Evolutionary conservation across 2,329 filamentous ascomycete species (phyloP).

Genomic region (Sporothrix schenckii): DNA sequence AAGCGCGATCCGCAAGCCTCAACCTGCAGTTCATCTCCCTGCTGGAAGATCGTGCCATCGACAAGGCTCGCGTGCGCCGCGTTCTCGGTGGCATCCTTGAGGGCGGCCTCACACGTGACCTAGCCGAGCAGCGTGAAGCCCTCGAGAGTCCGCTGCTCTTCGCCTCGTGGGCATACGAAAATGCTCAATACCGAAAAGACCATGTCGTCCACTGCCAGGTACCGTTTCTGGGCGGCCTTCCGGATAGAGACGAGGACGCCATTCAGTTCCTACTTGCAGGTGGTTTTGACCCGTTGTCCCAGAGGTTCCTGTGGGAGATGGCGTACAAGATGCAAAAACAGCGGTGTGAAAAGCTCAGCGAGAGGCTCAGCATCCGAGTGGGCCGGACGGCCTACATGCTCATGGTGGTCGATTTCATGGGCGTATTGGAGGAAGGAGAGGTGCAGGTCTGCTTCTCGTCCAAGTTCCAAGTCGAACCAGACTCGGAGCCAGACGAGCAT

Average conservation of each 20-base stretch:
- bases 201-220: slow-evolving; percentile 48
- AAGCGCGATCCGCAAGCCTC: slow-evolving; percentile 57
- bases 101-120: slow-evolving; percentile 54
- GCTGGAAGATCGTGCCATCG: slow-evolving; percentile 61
- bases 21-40: slow-evolving; percentile 72
- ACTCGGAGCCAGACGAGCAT: slow-evolving; percentile 48
- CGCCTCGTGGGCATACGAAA: slow-evolving; percentile 57
- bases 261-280: slow-evolving; percentile 59
- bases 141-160: slow-evolving; percentile 56
- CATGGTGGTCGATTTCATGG: slow-evolving; percentile 70
- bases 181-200: slow-evolving; percentile 43
- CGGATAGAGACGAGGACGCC: slow-evolving; percentile 53
- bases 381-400: slow-evolving; percentile 63
- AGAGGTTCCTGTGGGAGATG: slow-evolving; percentile 53
- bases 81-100: slow-evolving; percentile 55
- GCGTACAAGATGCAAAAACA: slow-evolving; percentile 52
- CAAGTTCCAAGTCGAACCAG: slow-evolving; percentile 59
- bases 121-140: slow-evolving; percentile 55
- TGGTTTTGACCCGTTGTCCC: slow-evolving; percentile 60
- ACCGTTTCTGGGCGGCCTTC: slow-evolving; percentile 55
- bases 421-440: slow-evolving; percentile 64
- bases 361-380: slow-evolving; percentile 63
- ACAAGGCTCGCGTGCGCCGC: slow-evolving; percentile 50
- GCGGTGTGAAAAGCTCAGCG: slow-evolving; percentile 58
- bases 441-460: slow-evolving; percentile 69